Conservation (phyloP, 768 basidiomycete genomes). For the Collybiopsis luxurians region DNA sequence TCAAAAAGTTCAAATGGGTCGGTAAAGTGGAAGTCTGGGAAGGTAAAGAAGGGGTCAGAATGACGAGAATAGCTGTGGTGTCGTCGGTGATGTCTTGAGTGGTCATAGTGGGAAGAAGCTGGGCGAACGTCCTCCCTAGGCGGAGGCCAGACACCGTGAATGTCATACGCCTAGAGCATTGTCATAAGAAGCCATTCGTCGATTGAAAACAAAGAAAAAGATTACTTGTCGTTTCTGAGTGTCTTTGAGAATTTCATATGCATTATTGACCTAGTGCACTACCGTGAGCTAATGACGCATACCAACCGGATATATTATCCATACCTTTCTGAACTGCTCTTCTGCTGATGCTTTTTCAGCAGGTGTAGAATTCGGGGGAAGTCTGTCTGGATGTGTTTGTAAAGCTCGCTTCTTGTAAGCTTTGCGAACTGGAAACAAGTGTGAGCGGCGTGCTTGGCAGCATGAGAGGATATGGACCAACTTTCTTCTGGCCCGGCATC, state of each 20-base stretch:
- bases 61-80: slow-evolving; percentile 22
- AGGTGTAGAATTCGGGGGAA: slow-evolving; percentile 51
- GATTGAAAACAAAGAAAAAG: background rate
- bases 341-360: slow-evolving; percentile 59
- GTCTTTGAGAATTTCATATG: slow-evolving; percentile 74
- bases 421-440: slow-evolving; percentile 55
- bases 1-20: slow-evolving; percentile 79
- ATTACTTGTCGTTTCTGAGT: slow-evolving; percentile 53
- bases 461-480: slow-evolving; percentile 28
- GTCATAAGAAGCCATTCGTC: background rate
- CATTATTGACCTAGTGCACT: slow-evolving; percentile 59
- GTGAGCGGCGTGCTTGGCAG: background rate
- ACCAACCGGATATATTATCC: slow-evolving; percentile 2
- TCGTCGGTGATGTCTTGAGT: background rate
- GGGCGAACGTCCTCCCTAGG: slow-evolving; percentile 30
- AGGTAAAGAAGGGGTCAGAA: slow-evolving; percentile 40
- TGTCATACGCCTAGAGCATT: slow-evolving; percentile 58
- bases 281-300: slow-evolving; percentile 10
- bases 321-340: slow-evolving; percentile 48
- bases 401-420: slow-evolving; percentile 76
- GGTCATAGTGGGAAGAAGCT: background rate
- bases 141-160: slow-evolving; percentile 74
- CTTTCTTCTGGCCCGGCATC: slow-evolving; percentile 65
- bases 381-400: slow-evolving; percentile 74
- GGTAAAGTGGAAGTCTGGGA: slow-evolving; percentile 50